Base-by-base conservation (phyloP, 169 alveolate genomes). In the Cryptosporidium ubiquitum region DNA sequence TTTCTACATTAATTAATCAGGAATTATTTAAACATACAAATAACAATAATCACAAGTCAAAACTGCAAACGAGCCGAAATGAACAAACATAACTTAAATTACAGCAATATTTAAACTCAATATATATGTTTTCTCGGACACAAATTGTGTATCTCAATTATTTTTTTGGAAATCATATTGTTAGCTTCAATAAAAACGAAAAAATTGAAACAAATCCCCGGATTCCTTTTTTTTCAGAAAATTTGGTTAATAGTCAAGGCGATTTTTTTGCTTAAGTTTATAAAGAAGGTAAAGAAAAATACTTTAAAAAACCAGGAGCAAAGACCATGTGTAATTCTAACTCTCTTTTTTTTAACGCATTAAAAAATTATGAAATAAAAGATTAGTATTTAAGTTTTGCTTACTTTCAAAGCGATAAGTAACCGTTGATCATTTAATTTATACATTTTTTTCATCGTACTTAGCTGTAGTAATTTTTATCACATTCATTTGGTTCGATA, bases 401-500 rank as follows among this genome's bases (percentile, higher is more conserved):
- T 44, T 51, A 42, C 5, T 70, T 70, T 18, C 18, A 49, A 23
- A 55, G 49, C 39, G 68, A 12, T 12, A 69, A 70, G 40, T 35
- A 69, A 29, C 7, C 42, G n/a, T 18, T 69, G 35, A 35, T 39
- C 18, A 1, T 20, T n/a, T 3, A 20, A 1, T 23, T 23, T 5
- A 12, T 5, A 29, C 33, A 26, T 51, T 42, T 18, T 84, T 44
- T n/a, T 29, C 47, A 14, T 57, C 91, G 40, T 42, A 23, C 18
- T 49, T 33, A 57, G 31, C 84, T 5, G 92, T 84, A 0, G 44
- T 84, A 20, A 91, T 69, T 37, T 91, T 91, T 29, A 93, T 16
- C 42, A 93, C 68, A 89, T 91, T 93, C 70, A 70, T 64, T n/a
- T 91, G 92, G 7, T 60, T 84, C 0, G 95, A 86, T 31, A 93